Conservation (phyloP, 2,329 filamentous ascomycete species). For the Emergomyces africanus region DNA sequence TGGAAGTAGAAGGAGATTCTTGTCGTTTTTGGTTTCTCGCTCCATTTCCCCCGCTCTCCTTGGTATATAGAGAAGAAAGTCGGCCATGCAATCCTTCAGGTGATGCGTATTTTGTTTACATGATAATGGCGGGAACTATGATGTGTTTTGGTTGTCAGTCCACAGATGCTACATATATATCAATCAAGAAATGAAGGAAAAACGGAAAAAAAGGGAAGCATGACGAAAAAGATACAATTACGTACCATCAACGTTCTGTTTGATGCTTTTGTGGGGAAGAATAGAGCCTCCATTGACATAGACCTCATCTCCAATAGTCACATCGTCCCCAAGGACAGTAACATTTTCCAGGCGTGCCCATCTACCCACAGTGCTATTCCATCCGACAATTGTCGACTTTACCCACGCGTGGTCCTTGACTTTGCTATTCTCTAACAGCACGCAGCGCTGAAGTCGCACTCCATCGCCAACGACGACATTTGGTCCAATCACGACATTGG, state of each 20-base stretch:
- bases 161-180: not conserved
- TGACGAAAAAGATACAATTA: constrained; percentile 29
- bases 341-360: constrained; percentile 98
- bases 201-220: not conserved
- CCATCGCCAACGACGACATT: constrained; percentile 88
- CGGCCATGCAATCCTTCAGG: not conserved
- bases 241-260: constrained; percentile 82
- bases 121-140: constrained; percentile 37
- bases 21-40: constrained; percentile 4
- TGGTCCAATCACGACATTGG: constrained; percentile 91
- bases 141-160: constrained; percentile 4
- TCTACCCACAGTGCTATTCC: constrained; percentile 91
- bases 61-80: not conserved
- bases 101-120: constrained; percentile 23
- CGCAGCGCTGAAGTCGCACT: constrained; percentile 84
- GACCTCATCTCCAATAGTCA: constrained; percentile 94
- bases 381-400: constrained; percentile 96
- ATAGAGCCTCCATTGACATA: constrained; percentile 97
- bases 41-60: not conserved
- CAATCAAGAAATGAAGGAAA: not conserved
- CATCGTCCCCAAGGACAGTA: constrained; percentile 93
- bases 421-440: constrained; percentile 77
- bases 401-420: constrained; percentile 99
- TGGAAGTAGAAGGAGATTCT: constrained; percentile 10
- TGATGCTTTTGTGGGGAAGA: constrained; percentile 97